phyloP scores from a whole-genome alignment of 257 asterid genomes.

The Primulina tabacum region DNA sequence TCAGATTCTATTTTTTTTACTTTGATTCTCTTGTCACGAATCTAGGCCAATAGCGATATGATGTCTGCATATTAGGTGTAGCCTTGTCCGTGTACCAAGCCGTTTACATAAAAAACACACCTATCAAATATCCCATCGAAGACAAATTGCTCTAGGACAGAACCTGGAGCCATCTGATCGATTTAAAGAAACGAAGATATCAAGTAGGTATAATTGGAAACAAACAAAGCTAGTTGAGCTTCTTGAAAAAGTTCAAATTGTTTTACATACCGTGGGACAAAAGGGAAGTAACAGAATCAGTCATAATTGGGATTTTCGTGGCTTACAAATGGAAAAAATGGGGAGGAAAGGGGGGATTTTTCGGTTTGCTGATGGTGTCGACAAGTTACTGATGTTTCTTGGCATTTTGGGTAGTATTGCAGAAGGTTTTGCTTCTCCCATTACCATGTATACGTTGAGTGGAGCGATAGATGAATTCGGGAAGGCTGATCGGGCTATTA shows the following conservation, averaged over 20 bases:
- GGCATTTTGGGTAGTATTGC: conserved; percentile 33
- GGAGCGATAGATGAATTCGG: conserved; percentile 49
- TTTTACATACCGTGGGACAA: background rate
- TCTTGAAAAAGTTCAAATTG: background rate
- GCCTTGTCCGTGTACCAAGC: conserved; percentile 5
- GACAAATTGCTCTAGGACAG: conserved; percentile 20
- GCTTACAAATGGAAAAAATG: conserved; percentile 20
- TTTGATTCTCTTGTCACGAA: conserved; percentile 5
- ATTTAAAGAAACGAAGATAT: background rate
- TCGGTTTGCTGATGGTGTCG: conserved; percentile 35
- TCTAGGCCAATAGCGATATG: background rate
- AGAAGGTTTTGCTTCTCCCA: conserved; percentile 33
- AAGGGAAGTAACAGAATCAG: conserved; percentile 4
- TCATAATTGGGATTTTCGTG: background rate
- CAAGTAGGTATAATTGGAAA: background rate
- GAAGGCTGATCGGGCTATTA: conserved; percentile 25
- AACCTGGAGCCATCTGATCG: background rate
- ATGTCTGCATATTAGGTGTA: background rate
- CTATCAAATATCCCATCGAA: background rate
- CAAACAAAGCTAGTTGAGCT: background rate
- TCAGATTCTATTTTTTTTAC: background rate
- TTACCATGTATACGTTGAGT: conserved; percentile 34
- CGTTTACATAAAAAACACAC: background rate
- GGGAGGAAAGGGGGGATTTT: conserved; percentile 25
- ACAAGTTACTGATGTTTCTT: conserved; percentile 32